These are phyloP conservation scores for Calonectria ilicicola DNA, from an alignment of 2,329 filamentous ascomycete species.

Conservation along the genomic window DNA sequence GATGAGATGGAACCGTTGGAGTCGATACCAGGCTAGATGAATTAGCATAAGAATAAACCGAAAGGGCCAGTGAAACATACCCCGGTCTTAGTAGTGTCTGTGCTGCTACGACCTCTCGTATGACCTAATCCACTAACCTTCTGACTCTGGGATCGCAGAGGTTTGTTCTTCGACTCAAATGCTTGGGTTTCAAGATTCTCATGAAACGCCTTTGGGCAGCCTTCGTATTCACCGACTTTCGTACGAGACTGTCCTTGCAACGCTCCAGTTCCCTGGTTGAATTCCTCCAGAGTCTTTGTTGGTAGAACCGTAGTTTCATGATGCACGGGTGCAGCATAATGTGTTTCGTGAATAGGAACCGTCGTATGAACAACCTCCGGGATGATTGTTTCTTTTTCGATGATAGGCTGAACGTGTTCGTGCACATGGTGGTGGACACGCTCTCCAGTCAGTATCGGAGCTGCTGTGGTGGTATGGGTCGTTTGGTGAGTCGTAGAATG, in stretches of 20 bases:
- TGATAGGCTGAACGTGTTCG: slow-evolving; percentile 77
- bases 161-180: background rate
- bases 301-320: slow-evolving; percentile 75
- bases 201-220: slow-evolving; percentile 59
- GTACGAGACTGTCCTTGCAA: slow-evolving; percentile 66
- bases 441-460: slow-evolving; percentile 44
- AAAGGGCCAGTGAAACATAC: background rate
- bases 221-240: slow-evolving; percentile 68
- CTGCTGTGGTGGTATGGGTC: slow-evolving; percentile 40
- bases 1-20: background rate
- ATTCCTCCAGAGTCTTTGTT: slow-evolving; percentile 73
- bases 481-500: slow-evolving; percentile 45
- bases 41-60: background rate
- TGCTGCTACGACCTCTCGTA: background rate
- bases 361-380: slow-evolving; percentile 79
- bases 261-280: slow-evolving; percentile 58
- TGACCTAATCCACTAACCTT: background rate
- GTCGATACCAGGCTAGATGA: background rate
- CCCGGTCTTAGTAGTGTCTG: background rate
- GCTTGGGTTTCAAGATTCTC: background rate
- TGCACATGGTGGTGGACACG: slow-evolving; percentile 63
- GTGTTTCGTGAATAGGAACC: slow-evolving; percentile 77
- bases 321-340: slow-evolving; percentile 75
- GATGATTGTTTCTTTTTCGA: slow-evolving; percentile 77
- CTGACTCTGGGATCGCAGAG: background rate